Percentiles rank a stretch among this genome's conserved stretches.
These are phyloP conservation scores for Dendrobium officinale DNA, from an alignment of 106 monocot species.

Conservation along the genomic window DNA sequence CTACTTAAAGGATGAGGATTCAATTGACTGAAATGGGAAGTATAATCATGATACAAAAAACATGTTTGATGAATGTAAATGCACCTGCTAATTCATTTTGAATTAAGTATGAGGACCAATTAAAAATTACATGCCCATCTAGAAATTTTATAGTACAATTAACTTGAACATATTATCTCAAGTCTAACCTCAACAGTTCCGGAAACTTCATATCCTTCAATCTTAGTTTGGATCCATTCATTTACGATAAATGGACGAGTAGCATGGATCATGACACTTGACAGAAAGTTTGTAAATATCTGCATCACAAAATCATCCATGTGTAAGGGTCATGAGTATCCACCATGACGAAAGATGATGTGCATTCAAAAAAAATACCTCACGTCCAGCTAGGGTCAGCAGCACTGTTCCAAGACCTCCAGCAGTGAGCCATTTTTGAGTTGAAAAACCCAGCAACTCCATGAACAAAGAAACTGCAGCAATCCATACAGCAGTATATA, in stretches of 20 bases:
- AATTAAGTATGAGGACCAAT: neutral
- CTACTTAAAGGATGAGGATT: neutral
- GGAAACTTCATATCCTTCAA: slow-evolving; percentile 94
- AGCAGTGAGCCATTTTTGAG: slow-evolving; percentile 96
- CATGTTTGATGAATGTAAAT: neutral
- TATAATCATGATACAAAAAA: neutral
- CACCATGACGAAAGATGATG: neutral
- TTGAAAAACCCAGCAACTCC: slow-evolving; percentile 93
- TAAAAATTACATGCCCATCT: neutral
- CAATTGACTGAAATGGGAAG: neutral
- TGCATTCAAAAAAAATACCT: slow-evolving; percentile 42
- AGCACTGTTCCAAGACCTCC: slow-evolving; percentile 97
- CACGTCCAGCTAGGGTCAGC: slow-evolving; percentile 95
- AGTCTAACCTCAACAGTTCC: slow-evolving; percentile 91
- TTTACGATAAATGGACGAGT: slow-evolving; percentile 88
- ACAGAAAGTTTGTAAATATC: slow-evolving; percentile 99
- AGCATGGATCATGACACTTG: slow-evolving; percentile 97
- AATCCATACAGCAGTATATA: slow-evolving; percentile 85
- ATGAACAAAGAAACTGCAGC: slow-evolving; percentile 92
- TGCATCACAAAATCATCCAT: slow-evolving; percentile 20
- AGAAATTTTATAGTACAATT: neutral
- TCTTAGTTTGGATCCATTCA: slow-evolving; percentile 96
- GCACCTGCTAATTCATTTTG: neutral
- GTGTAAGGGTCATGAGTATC: neutral
- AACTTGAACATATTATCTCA: neutral